Evolutionary conservation across 441 rosid genomes (phyloP).

Genomic region (Erodium moschatum): DNA sequence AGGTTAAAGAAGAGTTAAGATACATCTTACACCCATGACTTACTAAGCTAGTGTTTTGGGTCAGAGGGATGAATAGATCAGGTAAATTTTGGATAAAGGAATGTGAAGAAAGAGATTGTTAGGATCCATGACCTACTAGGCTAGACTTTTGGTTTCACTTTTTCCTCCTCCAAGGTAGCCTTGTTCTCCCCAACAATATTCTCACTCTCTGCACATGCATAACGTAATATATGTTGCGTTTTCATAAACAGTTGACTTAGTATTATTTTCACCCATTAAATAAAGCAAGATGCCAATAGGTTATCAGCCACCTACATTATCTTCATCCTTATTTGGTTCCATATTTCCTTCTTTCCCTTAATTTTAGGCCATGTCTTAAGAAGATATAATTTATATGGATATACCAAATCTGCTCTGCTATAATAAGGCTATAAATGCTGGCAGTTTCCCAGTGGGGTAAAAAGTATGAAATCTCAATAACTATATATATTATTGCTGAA

Average conservation of each 20-base stretch:
- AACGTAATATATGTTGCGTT: too few relatives aligned
- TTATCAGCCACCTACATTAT: background rate
- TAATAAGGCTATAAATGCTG: background rate
- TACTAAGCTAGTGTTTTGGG: too few relatives aligned
- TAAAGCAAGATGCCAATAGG: background rate
- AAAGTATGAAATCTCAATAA: background rate
- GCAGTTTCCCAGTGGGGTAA: background rate
- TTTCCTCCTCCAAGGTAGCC: too few relatives aligned
- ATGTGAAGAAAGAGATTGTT: too few relatives aligned
- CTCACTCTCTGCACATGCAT: too few relatives aligned
- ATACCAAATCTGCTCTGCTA: background rate
- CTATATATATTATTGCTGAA: background rate
- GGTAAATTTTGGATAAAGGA: too few relatives aligned
- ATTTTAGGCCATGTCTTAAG: background rate
- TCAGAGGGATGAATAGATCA: too few relatives aligned
- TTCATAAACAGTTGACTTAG: background rate
- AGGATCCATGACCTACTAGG: too few relatives aligned
- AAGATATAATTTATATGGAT: background rate
- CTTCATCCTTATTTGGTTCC: background rate
- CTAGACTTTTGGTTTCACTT: too few relatives aligned
- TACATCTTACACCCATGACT: too few relatives aligned
- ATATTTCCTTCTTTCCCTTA: background rate
- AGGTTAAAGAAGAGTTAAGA: too few relatives aligned
- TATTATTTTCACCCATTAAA: background rate
- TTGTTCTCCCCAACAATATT: too few relatives aligned